Evolutionary conservation across 2,329 filamentous ascomycete species (phyloP).

Genomic region (Venturia oleaginea): DNA sequence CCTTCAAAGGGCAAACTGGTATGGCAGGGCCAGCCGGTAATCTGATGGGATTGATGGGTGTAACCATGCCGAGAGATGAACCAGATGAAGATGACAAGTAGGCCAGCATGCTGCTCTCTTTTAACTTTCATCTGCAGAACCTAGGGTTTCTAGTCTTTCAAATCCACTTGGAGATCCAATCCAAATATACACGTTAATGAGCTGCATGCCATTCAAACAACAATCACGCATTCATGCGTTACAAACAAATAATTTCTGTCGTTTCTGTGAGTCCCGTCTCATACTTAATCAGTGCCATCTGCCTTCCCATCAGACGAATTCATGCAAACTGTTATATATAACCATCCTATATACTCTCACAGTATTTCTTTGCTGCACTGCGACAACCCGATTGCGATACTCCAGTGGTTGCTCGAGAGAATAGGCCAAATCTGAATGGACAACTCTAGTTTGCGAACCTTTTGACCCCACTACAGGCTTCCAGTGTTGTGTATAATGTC

Average conservation of each 20-base stretch:
- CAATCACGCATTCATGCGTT: background rate
- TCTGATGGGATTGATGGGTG: constrained; percentile 75
- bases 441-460: no score
- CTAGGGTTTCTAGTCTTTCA: background rate
- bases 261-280: background rate
- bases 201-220: background rate
- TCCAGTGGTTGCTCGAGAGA: no score
- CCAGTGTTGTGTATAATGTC: background rate
- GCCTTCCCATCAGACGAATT: background rate
- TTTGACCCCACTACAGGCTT: background rate
- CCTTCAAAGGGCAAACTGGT: constrained; percentile 83
- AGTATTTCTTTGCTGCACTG: no score
- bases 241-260: background rate
- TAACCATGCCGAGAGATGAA: constrained; percentile 73
- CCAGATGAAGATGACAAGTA: constrained; percentile 35
- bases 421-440: no score
- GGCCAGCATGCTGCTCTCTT: background rate
- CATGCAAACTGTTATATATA: background rate
- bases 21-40: constrained; percentile 81
- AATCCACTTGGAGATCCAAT: background rate
- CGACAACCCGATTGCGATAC: no score
- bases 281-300: background rate
- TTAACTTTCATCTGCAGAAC: background rate
- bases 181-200: background rate
- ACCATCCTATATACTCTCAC: no score